phyloP scores from a whole-genome alignment of 805 yeast species.

The Wickerhamiella brachini region DNA sequence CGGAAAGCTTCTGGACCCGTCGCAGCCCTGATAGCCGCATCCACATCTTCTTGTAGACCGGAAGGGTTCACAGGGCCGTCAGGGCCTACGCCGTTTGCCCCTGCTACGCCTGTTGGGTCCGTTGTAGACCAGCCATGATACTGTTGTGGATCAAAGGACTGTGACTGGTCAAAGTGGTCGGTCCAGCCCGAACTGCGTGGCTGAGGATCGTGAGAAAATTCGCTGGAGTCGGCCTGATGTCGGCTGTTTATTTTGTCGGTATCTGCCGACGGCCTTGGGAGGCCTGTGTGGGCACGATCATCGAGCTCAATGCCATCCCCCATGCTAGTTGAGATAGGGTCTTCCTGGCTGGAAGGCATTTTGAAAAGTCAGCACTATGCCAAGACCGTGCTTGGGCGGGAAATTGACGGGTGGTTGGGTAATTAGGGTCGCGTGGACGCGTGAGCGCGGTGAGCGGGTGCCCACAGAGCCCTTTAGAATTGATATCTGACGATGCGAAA shows the following conservation, averaged over 20 bases:
- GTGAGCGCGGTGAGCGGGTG: not conserved
- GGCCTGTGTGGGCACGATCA: not conserved
- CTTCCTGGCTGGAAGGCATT: not conserved
- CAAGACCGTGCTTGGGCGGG: not conserved
- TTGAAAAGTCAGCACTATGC: not conserved
- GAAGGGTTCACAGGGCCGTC: too few relatives aligned
- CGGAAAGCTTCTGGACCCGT: not conserved
- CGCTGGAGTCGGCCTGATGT: not conserved
- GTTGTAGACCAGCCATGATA: not conserved
- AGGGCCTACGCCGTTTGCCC: too few relatives aligned
- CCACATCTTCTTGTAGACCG: constrained; percentile 12
- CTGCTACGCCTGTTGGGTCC: not conserved
- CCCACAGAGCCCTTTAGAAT: too few relatives aligned
- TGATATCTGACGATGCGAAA: too few relatives aligned
- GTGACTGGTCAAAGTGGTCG: not conserved
- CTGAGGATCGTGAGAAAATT: not conserved
- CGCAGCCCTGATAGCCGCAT: constrained; percentile 11
- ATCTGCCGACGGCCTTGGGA: not conserved
- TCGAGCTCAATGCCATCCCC: not conserved
- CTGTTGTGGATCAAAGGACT: too few relatives aligned
- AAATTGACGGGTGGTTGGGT: not conserved
- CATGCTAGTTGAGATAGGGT: not conserved
- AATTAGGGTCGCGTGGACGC: not conserved
- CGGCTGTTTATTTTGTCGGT: not conserved
- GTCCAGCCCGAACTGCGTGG: not conserved